These are phyloP conservation scores for Amylocystis lapponica DNA, from an alignment of 768 basidiomycete species.

Conservation along the genomic window DNA sequence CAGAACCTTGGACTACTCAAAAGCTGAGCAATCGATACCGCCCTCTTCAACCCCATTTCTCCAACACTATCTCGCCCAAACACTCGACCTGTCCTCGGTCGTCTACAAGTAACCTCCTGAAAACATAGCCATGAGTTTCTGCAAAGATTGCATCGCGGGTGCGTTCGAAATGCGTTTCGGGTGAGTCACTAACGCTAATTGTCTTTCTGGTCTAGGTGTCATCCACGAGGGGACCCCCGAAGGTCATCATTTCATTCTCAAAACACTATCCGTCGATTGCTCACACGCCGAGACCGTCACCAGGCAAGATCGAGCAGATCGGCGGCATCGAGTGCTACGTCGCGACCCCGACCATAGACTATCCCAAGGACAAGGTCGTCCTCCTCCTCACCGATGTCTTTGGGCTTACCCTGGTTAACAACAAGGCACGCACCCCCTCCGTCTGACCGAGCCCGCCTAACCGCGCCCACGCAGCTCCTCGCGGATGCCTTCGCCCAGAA, in stretches of 20 bases:
- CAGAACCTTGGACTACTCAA: too few relatives aligned
- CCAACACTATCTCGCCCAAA: too few relatives aligned
- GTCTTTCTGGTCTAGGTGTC: slow-evolving; percentile 15
- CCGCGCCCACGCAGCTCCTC: slow-evolving; percentile 27
- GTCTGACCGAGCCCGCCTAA: neutral
- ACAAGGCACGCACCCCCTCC: slow-evolving; percentile 14
- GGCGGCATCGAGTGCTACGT: slow-evolving; percentile 37
- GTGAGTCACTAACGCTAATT: neutral
- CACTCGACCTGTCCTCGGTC: too few relatives aligned
- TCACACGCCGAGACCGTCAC: neutral
- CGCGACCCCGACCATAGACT: slow-evolving; percentile 30
- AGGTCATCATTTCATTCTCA: slow-evolving; percentile 9
- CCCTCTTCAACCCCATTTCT: too few relatives aligned
- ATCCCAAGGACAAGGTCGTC: slow-evolving; percentile 30
- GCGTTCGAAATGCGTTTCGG: slow-evolving; percentile 1
- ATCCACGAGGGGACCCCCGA: slow-evolving; percentile 16
- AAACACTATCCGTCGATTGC: neutral
- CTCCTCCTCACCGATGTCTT: slow-evolving; percentile 35
- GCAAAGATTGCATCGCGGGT: slow-evolving; percentile 54
- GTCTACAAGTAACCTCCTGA: too few relatives aligned
- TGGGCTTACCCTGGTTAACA: slow-evolving; percentile 24
- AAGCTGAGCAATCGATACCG: too few relatives aligned
- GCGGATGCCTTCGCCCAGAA: slow-evolving; percentile 39
- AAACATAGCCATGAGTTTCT: slow-evolving; percentile 59
- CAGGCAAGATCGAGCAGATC: slow-evolving; percentile 33